Percentiles rank a stretch among this genome's conserved stretches.
Evolutionary conservation across 371 early-diverging fungal genomes (phyloP).

Genomic region (Circinella umbellata): DNA sequence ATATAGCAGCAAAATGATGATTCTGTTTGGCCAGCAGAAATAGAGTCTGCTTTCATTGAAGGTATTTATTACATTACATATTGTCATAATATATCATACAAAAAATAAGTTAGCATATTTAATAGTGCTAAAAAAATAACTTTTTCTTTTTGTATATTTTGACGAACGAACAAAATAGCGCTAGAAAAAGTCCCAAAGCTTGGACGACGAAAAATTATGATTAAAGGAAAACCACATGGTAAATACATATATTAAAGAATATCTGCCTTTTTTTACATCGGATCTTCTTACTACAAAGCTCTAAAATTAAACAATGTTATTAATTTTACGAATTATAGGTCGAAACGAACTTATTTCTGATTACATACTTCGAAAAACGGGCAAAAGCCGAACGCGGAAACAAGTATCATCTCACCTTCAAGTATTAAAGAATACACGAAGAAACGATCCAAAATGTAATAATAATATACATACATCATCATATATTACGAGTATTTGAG

Average conservation of each 20-base stretch:
- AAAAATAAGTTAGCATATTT: background rate
- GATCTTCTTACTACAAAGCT: too few species aligned
- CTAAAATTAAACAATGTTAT: too few species aligned
- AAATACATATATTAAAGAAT: conserved; percentile 9
- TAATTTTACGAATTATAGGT: conserved; percentile 29
- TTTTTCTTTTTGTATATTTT: background rate
- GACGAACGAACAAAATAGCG: conserved; percentile 31
- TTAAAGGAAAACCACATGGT: conserved; percentile 71
- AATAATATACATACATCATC: too few species aligned
- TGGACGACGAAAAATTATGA: conserved; percentile 62
- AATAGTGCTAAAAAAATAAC: background rate
- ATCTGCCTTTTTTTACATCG: too few species aligned
- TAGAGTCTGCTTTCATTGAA: conserved; percentile 73
- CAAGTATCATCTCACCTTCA: conserved; percentile 86
- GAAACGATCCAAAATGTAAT: conserved; percentile 64
- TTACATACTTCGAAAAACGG: conserved; percentile 71
- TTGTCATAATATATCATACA: too few species aligned
- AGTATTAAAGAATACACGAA: conserved; percentile 77
- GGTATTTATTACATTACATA: conserved; percentile 32
- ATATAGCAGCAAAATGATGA: conserved; percentile 36
- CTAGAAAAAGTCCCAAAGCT: conserved; percentile 62
- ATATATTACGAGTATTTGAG: too few species aligned
- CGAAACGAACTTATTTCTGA: conserved; percentile 82
- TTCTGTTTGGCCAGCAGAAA: conserved; percentile 68
- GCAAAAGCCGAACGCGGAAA: conserved; percentile 71